These are phyloP conservation scores for Exsudoporus floridanus DNA, from an alignment of 1,284 basidiomycete genomes.

Conservation along the genomic window DNA sequence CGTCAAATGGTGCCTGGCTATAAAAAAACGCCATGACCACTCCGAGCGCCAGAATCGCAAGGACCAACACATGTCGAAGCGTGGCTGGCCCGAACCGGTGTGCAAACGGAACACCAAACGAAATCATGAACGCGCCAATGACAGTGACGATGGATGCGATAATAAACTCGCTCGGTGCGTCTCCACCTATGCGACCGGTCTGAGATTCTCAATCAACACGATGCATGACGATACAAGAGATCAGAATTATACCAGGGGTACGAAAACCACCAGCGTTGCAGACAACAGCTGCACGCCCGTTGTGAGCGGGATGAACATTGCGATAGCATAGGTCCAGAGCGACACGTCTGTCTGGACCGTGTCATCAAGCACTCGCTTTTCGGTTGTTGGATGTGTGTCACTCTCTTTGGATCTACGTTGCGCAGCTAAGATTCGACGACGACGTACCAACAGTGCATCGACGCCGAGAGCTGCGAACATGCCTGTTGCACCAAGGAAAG, in stretches of 20 bases:
- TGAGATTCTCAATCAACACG: constrained; percentile 27
- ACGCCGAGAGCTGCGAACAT: constrained; percentile 53
- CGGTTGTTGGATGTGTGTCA: not conserved
- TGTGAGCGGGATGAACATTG: constrained; percentile 60
- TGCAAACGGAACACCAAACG: constrained; percentile 71
- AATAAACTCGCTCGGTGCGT: constrained; percentile 86
- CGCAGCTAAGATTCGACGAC: not conserved
- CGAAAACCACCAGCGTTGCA: constrained; percentile 84
- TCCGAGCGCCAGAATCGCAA: constrained; percentile 48
- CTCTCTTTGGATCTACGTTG: not conserved
- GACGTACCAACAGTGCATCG: constrained; percentile 44
- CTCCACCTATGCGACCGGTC: constrained; percentile 74
- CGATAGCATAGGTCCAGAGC: constrained; percentile 67
- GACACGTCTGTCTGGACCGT: constrained; percentile 40
- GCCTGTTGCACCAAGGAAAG: constrained; percentile 58
- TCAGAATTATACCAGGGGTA: constrained; percentile 70
- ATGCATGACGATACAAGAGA: not conserved
- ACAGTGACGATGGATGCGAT: constrained; percentile 76
- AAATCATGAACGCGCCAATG: constrained; percentile 60
- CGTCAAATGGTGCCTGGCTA: constrained; percentile 70
- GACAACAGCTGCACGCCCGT: constrained; percentile 71
- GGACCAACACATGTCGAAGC: constrained; percentile 49
- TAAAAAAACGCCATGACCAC: constrained; percentile 64
- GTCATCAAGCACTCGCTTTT: not conserved
- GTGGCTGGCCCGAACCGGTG: constrained; percentile 64